Conservation (phyloP, 179 eudicot genomes). For the Camellia oleifera region DNA sequence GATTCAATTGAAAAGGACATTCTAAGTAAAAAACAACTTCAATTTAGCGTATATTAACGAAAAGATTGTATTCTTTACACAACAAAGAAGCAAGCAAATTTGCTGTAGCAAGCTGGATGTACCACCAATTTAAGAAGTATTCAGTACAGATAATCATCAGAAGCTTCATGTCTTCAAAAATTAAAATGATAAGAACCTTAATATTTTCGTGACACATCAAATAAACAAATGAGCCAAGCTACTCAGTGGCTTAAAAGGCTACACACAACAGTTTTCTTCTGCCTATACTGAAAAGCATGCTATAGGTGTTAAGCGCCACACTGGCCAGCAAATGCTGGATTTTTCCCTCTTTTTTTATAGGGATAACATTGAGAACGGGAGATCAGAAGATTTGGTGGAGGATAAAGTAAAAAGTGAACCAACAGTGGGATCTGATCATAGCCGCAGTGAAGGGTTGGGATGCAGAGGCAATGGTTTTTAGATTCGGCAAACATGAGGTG, state of each 20-base stretch:
- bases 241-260: not conserved
- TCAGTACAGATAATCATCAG: not conserved
- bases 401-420: no score
- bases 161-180: not conserved
- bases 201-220: not conserved
- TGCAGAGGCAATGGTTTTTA: no score
- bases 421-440: no score
- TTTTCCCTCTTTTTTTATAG: not conserved
- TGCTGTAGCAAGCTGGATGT: not conserved
- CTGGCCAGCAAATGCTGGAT: not conserved
- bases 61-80: not conserved
- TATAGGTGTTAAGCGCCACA: not conserved
- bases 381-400: no score
- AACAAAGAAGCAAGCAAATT: not conserved
- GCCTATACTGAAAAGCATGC: not conserved
- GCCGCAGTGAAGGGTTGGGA: no score
- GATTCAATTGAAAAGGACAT: not conserved
- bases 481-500: no score
- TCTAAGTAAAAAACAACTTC: not conserved
- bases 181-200: not conserved
- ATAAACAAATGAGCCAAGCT: not conserved
- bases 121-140: not conserved
- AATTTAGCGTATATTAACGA: not conserved
- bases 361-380: no score
- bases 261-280: not conserved